Evolutionary conservation across 352 stramenopile species (phyloP), one percentile per base, ranked within the genome.

Genomic region (Globisporangium barbulae): DNA sequence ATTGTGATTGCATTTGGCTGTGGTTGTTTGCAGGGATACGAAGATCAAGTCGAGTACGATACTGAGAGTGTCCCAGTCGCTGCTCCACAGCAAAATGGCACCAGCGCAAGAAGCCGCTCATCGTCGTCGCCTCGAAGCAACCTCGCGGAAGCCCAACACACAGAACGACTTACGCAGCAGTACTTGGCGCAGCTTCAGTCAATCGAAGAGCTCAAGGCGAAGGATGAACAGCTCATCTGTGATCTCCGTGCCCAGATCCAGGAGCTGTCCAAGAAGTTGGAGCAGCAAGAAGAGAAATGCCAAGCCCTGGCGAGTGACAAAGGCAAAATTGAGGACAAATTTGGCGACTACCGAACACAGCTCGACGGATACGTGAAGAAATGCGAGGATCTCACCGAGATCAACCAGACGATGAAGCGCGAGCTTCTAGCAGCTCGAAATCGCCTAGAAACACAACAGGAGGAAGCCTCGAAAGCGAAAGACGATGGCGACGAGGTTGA

Each of bases 381-480:
- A 55, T 65, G 61, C 25, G 67, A 81, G 1, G 59, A 77, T 21
- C 41, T 73, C 9, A 25, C 59, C 6, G 53, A 59, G 15, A 57
- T 44, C 8, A 83, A 79, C 45, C 37, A 74, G 44, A 72, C 50
- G 7, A 49, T 84, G 22, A 76, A 77, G 42, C 69, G 65, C 49
- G 75, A 83, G 37, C n/a, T 85, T 8, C 53, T 67, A 13, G 31
- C 63, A 30, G 48, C 63, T 17, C 45, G 62, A 31, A 69, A 66
- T 58, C 41, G 58, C 4, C 28, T 68, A 17, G 67, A 72, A 59
- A 21, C 56, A 19, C 52, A 60, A 7, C 28, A 69, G 6, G 47
- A 64, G 10, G 42, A 19, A 53, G 25, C 13, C 15, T 5, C 47
- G 31, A 55, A 19, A 39, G 49, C 53, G 15, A 65, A 69, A 44